These are phyloP conservation scores for Candida hungchunana DNA, from an alignment of 805 yeast species.

Conservation along the genomic window DNA sequence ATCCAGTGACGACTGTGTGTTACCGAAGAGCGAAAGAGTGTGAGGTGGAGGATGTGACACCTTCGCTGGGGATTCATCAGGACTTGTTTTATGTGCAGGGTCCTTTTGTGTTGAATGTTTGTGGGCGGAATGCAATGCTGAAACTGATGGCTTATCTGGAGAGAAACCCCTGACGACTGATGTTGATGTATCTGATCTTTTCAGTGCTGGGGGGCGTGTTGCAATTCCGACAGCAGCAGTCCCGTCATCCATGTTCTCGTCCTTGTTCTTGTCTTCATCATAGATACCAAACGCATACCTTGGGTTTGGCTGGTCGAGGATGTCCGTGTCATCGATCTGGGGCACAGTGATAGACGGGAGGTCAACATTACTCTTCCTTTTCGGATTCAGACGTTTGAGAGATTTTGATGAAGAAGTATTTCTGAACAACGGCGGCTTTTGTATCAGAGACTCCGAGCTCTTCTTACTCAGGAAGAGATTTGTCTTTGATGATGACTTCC, in stretches of 20 bases:
- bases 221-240: background rate
- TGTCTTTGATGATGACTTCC: constrained; percentile 18
- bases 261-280: constrained; percentile 3
- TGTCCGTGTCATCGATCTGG: constrained; percentile 22
- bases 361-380: constrained; percentile 15
- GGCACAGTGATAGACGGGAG: constrained; percentile 10
- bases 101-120: background rate
- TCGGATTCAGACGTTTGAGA: constrained; percentile 20
- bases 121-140: background rate
- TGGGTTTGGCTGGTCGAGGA: constrained; percentile 29
- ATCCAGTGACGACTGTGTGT: background rate
- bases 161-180: constrained; percentile 28
- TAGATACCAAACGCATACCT: constrained; percentile 27
- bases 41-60: constrained; percentile 1
- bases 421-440: constrained; percentile 20
- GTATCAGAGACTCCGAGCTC: constrained; percentile 14
- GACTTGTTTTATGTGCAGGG: no score
- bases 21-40: constrained; percentile 12
- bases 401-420: constrained; percentile 26
- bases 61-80: constrained; percentile 1
- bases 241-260: background rate
- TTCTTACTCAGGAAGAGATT: constrained; percentile 16
- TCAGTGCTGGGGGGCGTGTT: constrained; percentile 11
- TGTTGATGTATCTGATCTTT: constrained; percentile 26
- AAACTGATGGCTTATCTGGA: constrained; percentile 13